Base-by-base conservation (phyloP, 2,329 filamentous ascomycete genomes). In the Ophiostoma ips region DNA sequence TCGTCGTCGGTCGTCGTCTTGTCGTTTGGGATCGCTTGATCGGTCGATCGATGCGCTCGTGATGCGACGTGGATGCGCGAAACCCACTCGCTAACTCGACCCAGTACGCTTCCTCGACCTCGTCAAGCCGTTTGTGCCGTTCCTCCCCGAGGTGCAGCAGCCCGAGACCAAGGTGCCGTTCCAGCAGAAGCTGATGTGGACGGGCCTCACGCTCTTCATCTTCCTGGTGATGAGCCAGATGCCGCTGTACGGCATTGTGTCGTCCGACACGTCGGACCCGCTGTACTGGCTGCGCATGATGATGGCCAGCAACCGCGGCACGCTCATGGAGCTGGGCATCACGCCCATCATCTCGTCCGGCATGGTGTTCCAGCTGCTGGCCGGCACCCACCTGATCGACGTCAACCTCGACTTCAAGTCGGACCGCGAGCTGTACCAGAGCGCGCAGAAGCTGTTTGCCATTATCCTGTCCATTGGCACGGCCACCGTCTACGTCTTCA, bases 161-260 rank as follows among this genome's bases (percentile, higher is more conserved):
- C 92, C 92, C 61, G 92, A 98, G 75, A 95, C 89, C 68, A 96
- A 95, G 77, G 84, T 95, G 53, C 87, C 89, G 60, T 98, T 98
- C 83, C 94, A 96, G 77, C 92, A 96, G 71, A 89, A 90, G 77
- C 73, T 92, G 75, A 90, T 90, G 86, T 92, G 86, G 86, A 92
- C 86, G 58, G 86, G 84, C 67, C 81, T 90, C 67, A 96, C 92
- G 58, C 80, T 98, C 61, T 76, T 98, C 68, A 94, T 96, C 73
- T 98, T 98, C 81, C 75, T 98, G 77, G 88, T 98, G 71, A 98
- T 98, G 92, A 95, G 88, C 74, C 92, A 95, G 75, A 96, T 98
- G 92, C 89, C 92, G 58, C 74, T 92, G 56, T 98, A 98, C 73
- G 92, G 92, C 71, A 98, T 98, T 70, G 94, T 98, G 65, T 98